Percentiles rank a stretch among this genome's conserved stretches.
Conservation (phyloP, 306 rosid species). For the Comarum palustre region DNA sequence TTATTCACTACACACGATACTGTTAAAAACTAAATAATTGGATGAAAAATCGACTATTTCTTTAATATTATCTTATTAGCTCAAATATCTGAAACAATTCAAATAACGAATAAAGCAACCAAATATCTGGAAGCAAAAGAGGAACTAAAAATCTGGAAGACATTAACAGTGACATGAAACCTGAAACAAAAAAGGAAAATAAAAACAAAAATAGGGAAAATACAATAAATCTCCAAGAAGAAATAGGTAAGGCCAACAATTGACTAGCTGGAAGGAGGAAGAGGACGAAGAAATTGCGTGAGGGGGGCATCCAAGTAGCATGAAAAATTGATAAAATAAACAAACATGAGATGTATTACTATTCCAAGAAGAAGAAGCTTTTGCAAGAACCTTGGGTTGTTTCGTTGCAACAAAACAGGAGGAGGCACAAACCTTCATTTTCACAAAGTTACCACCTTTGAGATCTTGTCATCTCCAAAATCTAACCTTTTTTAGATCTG, state of each 20-base stretch:
- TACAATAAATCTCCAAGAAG: background rate
- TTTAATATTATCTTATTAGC: too few species aligned
- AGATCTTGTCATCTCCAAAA: background rate
- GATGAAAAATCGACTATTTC: fast-evolving
- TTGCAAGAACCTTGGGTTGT: conserved; percentile 1
- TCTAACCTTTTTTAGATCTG: conserved; percentile 12
- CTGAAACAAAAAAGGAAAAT: background rate
- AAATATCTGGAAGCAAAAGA: too few species aligned
- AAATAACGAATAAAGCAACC: background rate
- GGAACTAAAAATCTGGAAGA: background rate
- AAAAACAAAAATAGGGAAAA: background rate
- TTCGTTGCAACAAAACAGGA: background rate
- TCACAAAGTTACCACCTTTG: background rate
- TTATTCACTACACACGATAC: too few species aligned
- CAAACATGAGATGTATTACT: background rate
- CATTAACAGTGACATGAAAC: background rate
- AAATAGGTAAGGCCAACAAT: background rate
- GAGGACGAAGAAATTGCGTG: too few species aligned
- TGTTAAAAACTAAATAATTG: too few species aligned
- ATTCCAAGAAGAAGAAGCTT: background rate
- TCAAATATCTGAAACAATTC: background rate
- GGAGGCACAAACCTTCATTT: conserved; percentile 19
- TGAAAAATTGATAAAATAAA: too few species aligned
- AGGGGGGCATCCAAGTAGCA: background rate
- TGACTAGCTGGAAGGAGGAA: background rate